Percentiles rank a stretch among this genome's conserved stretches.
Conservation (phyloP, 106 monocot genomes). For the Triglochin maritima region DNA sequence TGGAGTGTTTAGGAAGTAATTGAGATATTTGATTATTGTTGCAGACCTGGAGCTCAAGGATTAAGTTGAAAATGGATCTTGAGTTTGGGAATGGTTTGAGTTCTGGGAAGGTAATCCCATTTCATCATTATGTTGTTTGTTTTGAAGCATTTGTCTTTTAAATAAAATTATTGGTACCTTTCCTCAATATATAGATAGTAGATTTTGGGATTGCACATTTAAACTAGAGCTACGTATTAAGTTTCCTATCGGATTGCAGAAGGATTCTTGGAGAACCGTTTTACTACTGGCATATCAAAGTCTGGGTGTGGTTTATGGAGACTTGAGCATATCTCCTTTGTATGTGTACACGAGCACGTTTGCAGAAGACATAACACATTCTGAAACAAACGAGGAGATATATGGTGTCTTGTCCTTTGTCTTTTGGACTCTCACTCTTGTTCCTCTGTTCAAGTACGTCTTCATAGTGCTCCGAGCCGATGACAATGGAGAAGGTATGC, state of each 20-base stretch:
- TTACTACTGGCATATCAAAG: slow-evolving; percentile 21
- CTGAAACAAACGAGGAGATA: slow-evolving; percentile 25
- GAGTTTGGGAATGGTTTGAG: slow-evolving; percentile 2
- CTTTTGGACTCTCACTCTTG: slow-evolving; percentile 26
- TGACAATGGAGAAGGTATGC: slow-evolving; percentile 20
- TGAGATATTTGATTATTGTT: neutral
- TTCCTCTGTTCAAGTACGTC: slow-evolving; percentile 27
- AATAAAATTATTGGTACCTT: too few relatives aligned
- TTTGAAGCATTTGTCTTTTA: too few relatives aligned
- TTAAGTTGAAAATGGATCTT: slow-evolving; percentile 7
- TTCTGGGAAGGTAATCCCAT: neutral
- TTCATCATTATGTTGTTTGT: too few relatives aligned
- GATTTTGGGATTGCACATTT: too few relatives aligned
- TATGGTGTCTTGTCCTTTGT: slow-evolving; percentile 25
- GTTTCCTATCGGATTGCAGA: neutral
- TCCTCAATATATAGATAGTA: too few relatives aligned
- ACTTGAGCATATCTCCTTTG: slow-evolving; percentile 22
- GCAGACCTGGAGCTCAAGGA: neutral
- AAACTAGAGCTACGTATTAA: too few relatives aligned
- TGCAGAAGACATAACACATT: slow-evolving; percentile 22
- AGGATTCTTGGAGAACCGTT: slow-evolving; percentile 19
- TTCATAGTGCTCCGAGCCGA: slow-evolving; percentile 23
- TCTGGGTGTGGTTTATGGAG: slow-evolving; percentile 21
- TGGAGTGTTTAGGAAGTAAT: neutral
- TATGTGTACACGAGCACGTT: slow-evolving; percentile 26